Evolutionary conservation across 2,329 filamentous ascomycete species (phyloP).

Genomic region (Orbilia oligospora): DNA sequence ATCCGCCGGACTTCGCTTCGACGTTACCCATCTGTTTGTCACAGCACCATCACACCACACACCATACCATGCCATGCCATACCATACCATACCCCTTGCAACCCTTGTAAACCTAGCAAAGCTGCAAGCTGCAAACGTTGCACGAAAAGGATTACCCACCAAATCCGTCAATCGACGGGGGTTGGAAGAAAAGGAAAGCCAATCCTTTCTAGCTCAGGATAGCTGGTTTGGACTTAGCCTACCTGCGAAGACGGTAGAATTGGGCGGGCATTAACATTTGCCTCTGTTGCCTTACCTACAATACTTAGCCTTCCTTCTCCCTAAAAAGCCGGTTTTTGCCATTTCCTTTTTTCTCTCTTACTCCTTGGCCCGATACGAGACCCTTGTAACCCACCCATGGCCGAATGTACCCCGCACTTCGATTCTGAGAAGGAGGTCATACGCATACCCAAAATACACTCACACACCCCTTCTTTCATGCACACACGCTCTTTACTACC

Average conservation of each 20-base stretch:
- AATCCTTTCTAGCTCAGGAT: conserved; percentile 1
- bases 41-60: conserved; percentile 24
- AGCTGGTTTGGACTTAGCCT: conserved; percentile 17
- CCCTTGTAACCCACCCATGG: conserved; percentile 23
- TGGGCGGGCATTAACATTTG: background rate
- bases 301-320: background rate
- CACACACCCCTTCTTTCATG: no score
- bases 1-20: conserved; percentile 30
- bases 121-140: conserved; percentile 24
- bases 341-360: background rate
- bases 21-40: conserved; percentile 21
- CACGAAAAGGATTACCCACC: conserved; percentile 16
- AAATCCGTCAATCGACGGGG: conserved; percentile 10
- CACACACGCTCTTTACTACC: background rate
- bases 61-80: background rate
- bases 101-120: background rate
- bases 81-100: background rate
- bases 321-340: conserved; percentile 31
- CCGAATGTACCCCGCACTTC: conserved; percentile 29
- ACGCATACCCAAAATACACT: conserved; percentile 1
- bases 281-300: background rate
- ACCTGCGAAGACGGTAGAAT: conserved; percentile 15
- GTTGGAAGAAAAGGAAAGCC: conserved; percentile 3
- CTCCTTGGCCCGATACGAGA: conserved; percentile 6
- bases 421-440: conserved; percentile 29